These are phyloP conservation scores for Didymella pomorum DNA, from an alignment of 2,329 filamentous ascomycete species.

Conservation along the genomic window DNA sequence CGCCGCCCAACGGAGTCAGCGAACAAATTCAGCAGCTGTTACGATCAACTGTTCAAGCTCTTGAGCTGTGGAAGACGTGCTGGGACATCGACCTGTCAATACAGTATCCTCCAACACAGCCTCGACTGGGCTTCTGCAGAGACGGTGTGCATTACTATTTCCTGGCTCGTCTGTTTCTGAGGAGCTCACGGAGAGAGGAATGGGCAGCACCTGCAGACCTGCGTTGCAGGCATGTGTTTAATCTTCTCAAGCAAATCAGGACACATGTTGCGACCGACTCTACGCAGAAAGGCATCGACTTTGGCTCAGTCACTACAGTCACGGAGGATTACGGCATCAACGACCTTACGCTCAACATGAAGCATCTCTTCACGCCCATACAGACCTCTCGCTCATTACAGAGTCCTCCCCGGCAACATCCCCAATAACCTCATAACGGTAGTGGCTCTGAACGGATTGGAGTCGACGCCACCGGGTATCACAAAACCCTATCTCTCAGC, in stretches of 20 bases:
- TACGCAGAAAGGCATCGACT: constrained; percentile 70
- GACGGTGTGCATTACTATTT: constrained; percentile 79
- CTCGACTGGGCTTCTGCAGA: constrained; percentile 73
- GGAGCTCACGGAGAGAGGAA: constrained; percentile 63
- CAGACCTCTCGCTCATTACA: constrained; percentile 31
- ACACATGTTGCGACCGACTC: constrained; percentile 69
- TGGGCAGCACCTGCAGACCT: constrained; percentile 65
- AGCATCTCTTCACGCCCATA: constrained; percentile 71
- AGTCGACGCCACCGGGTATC: constrained; percentile 5
- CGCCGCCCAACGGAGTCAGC: constrained; percentile 54
- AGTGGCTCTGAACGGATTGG: neutral
- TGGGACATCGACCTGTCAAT: constrained; percentile 75
- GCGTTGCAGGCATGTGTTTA: constrained; percentile 68
- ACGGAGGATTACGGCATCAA: constrained; percentile 70
- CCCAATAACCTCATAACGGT: neutral
- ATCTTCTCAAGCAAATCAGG: constrained; percentile 67
- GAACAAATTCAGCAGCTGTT: constrained; percentile 59
- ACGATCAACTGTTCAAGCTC: constrained; percentile 59
- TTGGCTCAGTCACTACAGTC: constrained; percentile 73
- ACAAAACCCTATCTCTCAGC: constrained; percentile 20
- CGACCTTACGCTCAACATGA: constrained; percentile 75
- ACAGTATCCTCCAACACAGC: constrained; percentile 70
- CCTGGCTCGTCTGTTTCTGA: constrained; percentile 71
- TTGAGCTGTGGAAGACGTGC: constrained; percentile 75
- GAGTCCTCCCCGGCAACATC: constrained; percentile 10